Evolutionary conservation across 2,329 filamentous ascomycete species (phyloP), one percentile per base, ranked within the genome.

Genomic region (Xylariales sp.): DNA sequence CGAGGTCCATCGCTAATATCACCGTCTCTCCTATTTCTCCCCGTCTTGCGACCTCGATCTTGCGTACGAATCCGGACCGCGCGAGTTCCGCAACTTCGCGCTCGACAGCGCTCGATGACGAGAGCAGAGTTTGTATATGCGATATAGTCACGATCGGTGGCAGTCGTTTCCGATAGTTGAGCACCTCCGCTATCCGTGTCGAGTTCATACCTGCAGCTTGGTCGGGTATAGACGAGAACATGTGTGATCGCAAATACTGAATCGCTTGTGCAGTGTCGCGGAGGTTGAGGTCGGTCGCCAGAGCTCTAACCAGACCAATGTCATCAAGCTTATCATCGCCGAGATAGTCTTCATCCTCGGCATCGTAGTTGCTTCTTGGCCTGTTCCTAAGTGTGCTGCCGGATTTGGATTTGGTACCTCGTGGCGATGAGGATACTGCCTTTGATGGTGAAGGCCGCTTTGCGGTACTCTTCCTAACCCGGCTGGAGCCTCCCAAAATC

Each of bases 191-290:
- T 11, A 80, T 78, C 9, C 80, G 70, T 15, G 73, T 75, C 4
- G 79, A 82, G 50, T 71, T 76, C 72, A 88, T 79, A 16, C 83
- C 82, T 0, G 73, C 66, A 7, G 65, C 65, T 32, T 63, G 64
- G 15, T 72, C 68, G 3, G 84, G 84, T 9, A 88, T 65, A 2
- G 74, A 64, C 28, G 70, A 73, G 64, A 87, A 88, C 74, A 84
- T 86, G 52, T 64, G 69, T 15, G 56, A 61, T 27, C 73, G 74
- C 37, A 83, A 74, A 59, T 82, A 76, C 38, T 73, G 66, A 55
- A 88, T 78, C 16, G 80, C 79, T 56, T 86, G 82, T 0, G 78
- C 69, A 2, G 82, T 74, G 57, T 84, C 78, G 38, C 76, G 69
- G 4, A 84, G 70, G 20, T 67, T 71, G 11, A 79, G 62, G 48